These are phyloP conservation scores for Sporisorium reilianum DNA, from an alignment of 1,284 basidiomycete species.

Conservation along the genomic window DNA sequence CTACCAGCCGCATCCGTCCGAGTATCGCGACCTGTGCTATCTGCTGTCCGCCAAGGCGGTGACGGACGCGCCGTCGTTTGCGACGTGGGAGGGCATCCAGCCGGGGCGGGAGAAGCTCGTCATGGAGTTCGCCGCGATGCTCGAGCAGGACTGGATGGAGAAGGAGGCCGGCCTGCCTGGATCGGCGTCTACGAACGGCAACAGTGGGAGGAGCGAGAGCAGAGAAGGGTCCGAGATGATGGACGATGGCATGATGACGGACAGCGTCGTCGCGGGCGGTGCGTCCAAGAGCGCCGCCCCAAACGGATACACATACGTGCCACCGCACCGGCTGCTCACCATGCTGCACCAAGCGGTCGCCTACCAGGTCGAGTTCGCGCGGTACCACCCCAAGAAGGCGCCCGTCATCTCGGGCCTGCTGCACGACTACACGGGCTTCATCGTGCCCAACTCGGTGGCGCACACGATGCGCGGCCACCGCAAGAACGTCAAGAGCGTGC, in stretches of 20 bases:
- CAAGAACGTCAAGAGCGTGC: constrained; percentile 72
- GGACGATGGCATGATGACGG: constrained; percentile 37
- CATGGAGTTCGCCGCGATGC: constrained; percentile 62
- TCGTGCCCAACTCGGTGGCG: constrained; percentile 58
- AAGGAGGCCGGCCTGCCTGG: constrained; percentile 45
- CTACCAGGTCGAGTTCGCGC: constrained; percentile 71
- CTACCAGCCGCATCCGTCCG: constrained; percentile 72
- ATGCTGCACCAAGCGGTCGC: constrained; percentile 72
- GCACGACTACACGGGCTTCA: constrained; percentile 60
- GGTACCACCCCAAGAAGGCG: constrained; percentile 67
- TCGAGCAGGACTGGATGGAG: constrained; percentile 64
- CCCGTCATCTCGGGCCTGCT: constrained; percentile 65
- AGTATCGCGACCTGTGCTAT: constrained; percentile 72
- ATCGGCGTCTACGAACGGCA: constrained; percentile 12
- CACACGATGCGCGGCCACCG: constrained; percentile 69
- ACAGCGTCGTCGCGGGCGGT: constrained; percentile 12
- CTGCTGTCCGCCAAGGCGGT: constrained; percentile 70
- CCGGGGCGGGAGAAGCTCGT: constrained; percentile 70
- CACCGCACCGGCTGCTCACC: constrained; percentile 70
- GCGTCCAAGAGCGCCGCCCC: constrained; percentile 9
- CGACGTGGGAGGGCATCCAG: constrained; percentile 72
- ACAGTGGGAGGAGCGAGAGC: constrained; percentile 7
- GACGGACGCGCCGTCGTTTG: constrained; percentile 72
- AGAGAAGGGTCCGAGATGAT: constrained; percentile 27
- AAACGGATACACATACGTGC: constrained; percentile 64